Percentiles rank a stretch among this genome's conserved stretches.
These are phyloP conservation scores for Gaeumannomyces sp. DNA, from an alignment of 2,329 filamentous ascomycete genomes.

Conservation along the genomic window DNA sequence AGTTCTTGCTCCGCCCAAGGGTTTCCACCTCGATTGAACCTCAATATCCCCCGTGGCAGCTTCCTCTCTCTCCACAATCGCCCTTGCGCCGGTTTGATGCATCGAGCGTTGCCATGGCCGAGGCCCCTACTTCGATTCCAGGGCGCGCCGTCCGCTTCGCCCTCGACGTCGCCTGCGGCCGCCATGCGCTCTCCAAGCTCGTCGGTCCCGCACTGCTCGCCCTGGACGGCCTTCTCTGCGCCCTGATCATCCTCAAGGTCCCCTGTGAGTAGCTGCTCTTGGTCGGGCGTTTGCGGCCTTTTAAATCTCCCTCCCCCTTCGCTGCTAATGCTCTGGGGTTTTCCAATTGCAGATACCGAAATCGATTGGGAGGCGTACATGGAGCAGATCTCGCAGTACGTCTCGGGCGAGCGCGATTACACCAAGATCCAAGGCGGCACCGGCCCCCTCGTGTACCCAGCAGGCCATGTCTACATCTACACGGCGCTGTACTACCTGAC, in stretches of 20 bases:
- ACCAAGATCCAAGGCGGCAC: slow-evolving; percentile 78
- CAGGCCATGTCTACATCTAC: slow-evolving; percentile 89
- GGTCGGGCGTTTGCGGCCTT: slow-evolving; percentile 5
- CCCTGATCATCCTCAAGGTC: slow-evolving; percentile 70
- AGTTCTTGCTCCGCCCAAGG: not conserved
- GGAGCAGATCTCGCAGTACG: slow-evolving; percentile 77
- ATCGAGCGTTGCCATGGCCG: slow-evolving; percentile 12
- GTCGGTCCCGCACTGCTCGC: slow-evolving; percentile 59
- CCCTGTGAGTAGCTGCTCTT: slow-evolving; percentile 55
- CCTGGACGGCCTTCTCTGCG: slow-evolving; percentile 66
- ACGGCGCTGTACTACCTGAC: slow-evolving; percentile 73
- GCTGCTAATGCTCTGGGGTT: not conserved
- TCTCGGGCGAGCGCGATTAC: slow-evolving; percentile 85
- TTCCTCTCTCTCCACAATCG: not conserved
- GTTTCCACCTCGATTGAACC: not conserved
- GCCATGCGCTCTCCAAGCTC: slow-evolving; percentile 41
- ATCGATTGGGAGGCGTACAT: slow-evolving; percentile 98
- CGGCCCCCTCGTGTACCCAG: slow-evolving; percentile 91
- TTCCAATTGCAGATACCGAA: slow-evolving; percentile 64
- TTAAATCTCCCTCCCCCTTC: not conserved
- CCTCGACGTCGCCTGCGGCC: slow-evolving; percentile 41
- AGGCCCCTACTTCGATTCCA: slow-evolving; percentile 12
- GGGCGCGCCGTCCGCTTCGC: slow-evolving; percentile 25
- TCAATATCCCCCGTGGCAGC: not conserved
- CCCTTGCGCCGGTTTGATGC: slow-evolving; percentile 1